Evolutionary conservation across 2,329 filamentous ascomycete genomes (phyloP).

Genomic region (Clonostachys rosea): DNA sequence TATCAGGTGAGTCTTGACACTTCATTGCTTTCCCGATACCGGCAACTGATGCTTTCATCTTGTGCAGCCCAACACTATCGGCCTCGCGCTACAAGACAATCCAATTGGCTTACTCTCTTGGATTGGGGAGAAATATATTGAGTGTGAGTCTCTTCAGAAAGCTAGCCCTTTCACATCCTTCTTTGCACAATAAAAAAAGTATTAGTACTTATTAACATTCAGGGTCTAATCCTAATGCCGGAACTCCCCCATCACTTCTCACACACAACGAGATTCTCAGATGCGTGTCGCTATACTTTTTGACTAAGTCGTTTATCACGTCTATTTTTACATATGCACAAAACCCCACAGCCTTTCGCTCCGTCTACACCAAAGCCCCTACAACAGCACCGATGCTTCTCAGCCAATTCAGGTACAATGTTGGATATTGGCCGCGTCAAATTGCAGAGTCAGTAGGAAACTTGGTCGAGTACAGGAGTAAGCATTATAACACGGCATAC

Average conservation of each 20-base stretch:
- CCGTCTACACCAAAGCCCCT: not conserved
- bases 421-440: constrained; percentile 7
- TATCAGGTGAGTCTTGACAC: constrained; percentile 4
- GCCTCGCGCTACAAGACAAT: constrained; percentile 32
- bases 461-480: constrained; percentile 7
- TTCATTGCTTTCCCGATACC: not conserved
- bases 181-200: not conserved
- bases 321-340: not conserved
- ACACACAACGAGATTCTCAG: constrained; percentile 11
- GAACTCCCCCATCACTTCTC: constrained; percentile 9
- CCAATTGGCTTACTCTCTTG: constrained; percentile 36
- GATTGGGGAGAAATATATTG: constrained; percentile 30
- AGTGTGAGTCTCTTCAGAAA: constrained; percentile 7
- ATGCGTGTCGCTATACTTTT: constrained; percentile 13
- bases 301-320: constrained; percentile 13
- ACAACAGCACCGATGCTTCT: not conserved
- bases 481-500: not conserved
- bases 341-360: not conserved
- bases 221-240: constrained; percentile 5
- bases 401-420: constrained; percentile 11
- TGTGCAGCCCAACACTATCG: constrained; percentile 30
- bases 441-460: constrained; percentile 8
- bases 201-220: not conserved
- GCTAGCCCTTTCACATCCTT: too few relatives aligned
- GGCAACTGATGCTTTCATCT: not conserved